These are phyloP conservation scores for Lipomyces japonicus DNA, from an alignment of 805 yeast species.

Conservation along the genomic window DNA sequence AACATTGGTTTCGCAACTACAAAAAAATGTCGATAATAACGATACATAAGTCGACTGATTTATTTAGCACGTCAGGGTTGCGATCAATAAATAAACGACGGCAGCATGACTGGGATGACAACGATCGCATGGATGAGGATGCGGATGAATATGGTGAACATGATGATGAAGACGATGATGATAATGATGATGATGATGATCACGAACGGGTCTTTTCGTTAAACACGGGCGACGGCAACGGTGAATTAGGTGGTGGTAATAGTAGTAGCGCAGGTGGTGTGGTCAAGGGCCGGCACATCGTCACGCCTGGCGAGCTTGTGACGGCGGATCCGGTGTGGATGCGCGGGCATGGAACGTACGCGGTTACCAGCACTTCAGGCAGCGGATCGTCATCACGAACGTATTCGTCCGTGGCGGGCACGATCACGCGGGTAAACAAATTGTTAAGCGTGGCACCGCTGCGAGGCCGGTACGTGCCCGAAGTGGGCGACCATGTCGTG, in stretches of 20 bases:
- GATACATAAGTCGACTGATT: slow-evolving; percentile 15
- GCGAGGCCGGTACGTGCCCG: slow-evolving; percentile 80
- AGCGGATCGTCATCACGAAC: too few relatives aligned
- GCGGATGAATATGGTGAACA: slow-evolving; percentile 5
- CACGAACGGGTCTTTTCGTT: slow-evolving; percentile 29
- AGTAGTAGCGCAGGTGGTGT: slow-evolving; percentile 14
- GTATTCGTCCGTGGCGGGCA: slow-evolving; percentile 90
- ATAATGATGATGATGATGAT: slow-evolving; percentile 34
- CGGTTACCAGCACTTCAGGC: slow-evolving; percentile 59
- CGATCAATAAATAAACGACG: not conserved
- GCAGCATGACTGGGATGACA: not conserved
- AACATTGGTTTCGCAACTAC: too few relatives aligned
- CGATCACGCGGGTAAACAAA: slow-evolving; percentile 78
- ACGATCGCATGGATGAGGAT: slow-evolving; percentile 5
- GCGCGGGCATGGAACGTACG: slow-evolving; percentile 96
- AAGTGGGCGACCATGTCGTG: slow-evolving; percentile 92
- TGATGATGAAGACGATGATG: slow-evolving; percentile 35
- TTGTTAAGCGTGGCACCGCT: slow-evolving; percentile 80
- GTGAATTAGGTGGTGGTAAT: slow-evolving; percentile 4
- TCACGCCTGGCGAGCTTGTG: slow-evolving; percentile 95
- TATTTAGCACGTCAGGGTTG: slow-evolving; percentile 19
- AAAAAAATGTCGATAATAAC: slow-evolving; percentile 17
- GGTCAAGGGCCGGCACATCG: slow-evolving; percentile 43
- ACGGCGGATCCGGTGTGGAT: slow-evolving; percentile 96
- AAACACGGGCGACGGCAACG: slow-evolving; percentile 6